phyloP scores from a whole-genome alignment of 2,329 filamentous ascomycete species.

The Ceratocystiopsis sp. region DNA sequence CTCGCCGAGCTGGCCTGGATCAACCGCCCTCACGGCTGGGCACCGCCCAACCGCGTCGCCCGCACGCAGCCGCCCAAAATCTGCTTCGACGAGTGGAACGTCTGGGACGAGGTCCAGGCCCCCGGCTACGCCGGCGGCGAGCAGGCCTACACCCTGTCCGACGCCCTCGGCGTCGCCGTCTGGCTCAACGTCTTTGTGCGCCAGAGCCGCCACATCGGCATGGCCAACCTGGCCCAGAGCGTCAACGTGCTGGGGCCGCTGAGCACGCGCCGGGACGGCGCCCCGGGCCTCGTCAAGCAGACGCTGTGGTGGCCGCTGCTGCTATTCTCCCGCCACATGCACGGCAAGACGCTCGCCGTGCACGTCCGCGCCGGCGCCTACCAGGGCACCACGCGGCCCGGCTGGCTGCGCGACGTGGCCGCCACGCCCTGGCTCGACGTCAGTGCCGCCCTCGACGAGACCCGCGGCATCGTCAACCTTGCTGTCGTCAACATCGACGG shows the following conservation, averaged over 20 bases:
- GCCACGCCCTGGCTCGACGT: constrained; percentile 49
- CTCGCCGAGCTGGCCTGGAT: constrained; percentile 60
- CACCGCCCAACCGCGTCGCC: not conserved
- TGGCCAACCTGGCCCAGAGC: constrained; percentile 64
- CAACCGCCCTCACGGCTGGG: not conserved
- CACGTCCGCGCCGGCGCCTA: constrained; percentile 50
- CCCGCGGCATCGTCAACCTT: constrained; percentile 43
- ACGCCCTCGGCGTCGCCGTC: constrained; percentile 56
- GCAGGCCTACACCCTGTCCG: constrained; percentile 57
- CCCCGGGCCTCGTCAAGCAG: constrained; percentile 46
- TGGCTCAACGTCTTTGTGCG: constrained; percentile 66
- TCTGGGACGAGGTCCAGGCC: constrained; percentile 58
- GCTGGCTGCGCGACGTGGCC: constrained; percentile 46
- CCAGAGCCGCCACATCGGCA: constrained; percentile 52
- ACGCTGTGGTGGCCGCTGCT: constrained; percentile 60
- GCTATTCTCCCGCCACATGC: constrained; percentile 56
- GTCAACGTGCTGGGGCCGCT: constrained; percentile 66
- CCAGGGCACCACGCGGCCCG: constrained; percentile 46
- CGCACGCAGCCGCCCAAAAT: constrained; percentile 32
- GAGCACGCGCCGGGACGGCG: constrained; percentile 40
- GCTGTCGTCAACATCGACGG: constrained; percentile 60
- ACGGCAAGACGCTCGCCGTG: constrained; percentile 48
- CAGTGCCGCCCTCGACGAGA: constrained; percentile 36
- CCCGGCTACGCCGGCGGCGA: constrained; percentile 57
- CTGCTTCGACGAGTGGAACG: constrained; percentile 77